Base-by-base conservation (phyloP, 768 basidiomycete genomes). In the Dendrothele bispora region DNA sequence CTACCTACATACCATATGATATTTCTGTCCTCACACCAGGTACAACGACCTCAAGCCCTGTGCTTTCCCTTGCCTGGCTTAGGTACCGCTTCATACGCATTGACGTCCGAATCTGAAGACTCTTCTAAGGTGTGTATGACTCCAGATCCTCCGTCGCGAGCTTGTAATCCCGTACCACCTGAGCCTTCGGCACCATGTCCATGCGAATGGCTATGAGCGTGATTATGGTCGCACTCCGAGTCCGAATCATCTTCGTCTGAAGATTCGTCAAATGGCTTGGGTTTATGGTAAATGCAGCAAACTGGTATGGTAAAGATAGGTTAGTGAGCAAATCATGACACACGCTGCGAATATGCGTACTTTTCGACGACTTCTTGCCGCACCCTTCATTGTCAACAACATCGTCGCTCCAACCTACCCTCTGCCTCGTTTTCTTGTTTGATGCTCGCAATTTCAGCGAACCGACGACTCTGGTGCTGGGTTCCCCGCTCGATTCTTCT, bases 211-310 rank as follows among this genome's bases (percentile, higher is more conserved):
- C 43, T 28, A 46, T 68, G 63, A 38, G 59, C 56, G 24, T 49
- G 58, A 22, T 50, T 60, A 21, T 49, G 54, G 17, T 56, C 55
- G 44, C 54, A 57, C 41, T 76, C 77, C 2, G 80, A 77, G 34
- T 78, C 83, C 0, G 79, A 80, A 4, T 57, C 54, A 36, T 78
- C 75, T 34, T 79, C 78, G 27, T 82, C 83, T 0, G 84, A 89
- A 1, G 91, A 92, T 60, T 93, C 91, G 66, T 91, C 91, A 52
- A 91, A 93, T 41, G 60, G 69, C 47, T 79, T 77, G 1, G 87
- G 86, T 61, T 86, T 88, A 62, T 93, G 91, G 60, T 94, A 95
- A 59, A 98, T 95, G 64, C 94, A 98, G 63, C 94, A 98, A 41
- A 97, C 94, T 98, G 53, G n/a, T 32, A n/a, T 21, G 27, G 39